These are phyloP conservation scores for Waltiozyma sp. DNA, from an alignment of 1,139 yeast genomes.

Conservation along the genomic window DNA sequence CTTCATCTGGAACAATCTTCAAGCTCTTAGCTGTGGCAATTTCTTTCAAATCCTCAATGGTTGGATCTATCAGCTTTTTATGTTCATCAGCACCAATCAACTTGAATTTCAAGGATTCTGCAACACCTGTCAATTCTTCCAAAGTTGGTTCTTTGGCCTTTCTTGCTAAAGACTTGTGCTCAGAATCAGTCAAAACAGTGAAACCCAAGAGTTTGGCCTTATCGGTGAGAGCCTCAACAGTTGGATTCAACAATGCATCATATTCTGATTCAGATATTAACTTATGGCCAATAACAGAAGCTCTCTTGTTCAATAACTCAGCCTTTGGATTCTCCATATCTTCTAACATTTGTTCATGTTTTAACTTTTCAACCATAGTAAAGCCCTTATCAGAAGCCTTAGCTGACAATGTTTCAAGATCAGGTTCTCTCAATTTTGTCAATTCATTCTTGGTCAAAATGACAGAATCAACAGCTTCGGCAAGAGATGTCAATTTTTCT, in stretches of 20 bases:
- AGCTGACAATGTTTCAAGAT: neutral
- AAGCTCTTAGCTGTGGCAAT: constrained; percentile 19
- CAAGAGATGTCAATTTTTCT: constrained; percentile 8
- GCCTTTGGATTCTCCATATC: constrained; percentile 20
- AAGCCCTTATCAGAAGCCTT: constrained; percentile 1
- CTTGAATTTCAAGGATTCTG: neutral
- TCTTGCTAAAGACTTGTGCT: neutral
- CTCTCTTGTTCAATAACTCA: constrained; percentile 26
- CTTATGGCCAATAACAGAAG: constrained; percentile 19
- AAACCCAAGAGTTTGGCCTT: constrained; percentile 18
- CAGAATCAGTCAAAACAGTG: neutral
- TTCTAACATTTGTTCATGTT: constrained; percentile 3
- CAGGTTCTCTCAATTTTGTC: constrained; percentile 1
- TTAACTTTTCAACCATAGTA: neutral
- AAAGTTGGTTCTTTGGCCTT: neutral
- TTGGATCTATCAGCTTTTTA: constrained; percentile 17
- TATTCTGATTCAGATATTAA: constrained; percentile 17
- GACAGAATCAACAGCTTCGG: constrained; percentile 6
- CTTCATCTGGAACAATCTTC: constrained; percentile 7
- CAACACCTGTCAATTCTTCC: neutral
- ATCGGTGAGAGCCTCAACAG: constrained; percentile 10
- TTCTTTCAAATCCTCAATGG: constrained; percentile 16
- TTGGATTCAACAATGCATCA: constrained; percentile 16
- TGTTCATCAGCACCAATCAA: neutral
- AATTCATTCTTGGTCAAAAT: constrained; percentile 4